Evolutionary conservation across 2,329 filamentous ascomycete genomes (phyloP).

Genomic region (Triangularia verruculosa): DNA sequence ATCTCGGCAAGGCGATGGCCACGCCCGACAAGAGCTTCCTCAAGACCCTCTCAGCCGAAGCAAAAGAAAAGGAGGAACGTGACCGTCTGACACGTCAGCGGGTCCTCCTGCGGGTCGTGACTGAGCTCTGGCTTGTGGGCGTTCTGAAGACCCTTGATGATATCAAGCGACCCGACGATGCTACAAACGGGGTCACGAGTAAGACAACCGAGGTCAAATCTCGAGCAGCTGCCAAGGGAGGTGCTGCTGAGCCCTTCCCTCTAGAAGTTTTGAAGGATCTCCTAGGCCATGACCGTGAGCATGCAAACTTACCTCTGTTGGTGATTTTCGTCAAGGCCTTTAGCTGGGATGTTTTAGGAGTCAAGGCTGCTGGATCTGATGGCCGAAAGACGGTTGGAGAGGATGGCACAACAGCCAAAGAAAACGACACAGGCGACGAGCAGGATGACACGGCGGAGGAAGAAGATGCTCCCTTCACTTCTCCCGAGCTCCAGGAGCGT

Average conservation of each 20-base stretch:
- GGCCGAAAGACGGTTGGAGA: constrained; percentile 82
- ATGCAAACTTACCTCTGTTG: constrained; percentile 83
- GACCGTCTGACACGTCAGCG: constrained; percentile 85
- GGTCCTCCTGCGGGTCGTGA: constrained; percentile 81
- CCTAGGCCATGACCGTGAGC: constrained; percentile 88
- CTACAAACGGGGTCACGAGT: constrained; percentile 57
- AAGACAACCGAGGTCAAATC: constrained; percentile 62
- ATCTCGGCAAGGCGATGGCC: constrained; percentile 84
- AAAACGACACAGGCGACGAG: constrained; percentile 41
- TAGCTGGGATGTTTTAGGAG: constrained; percentile 89
- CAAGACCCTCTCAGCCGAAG: constrained; percentile 74
- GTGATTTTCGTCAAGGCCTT: constrained; percentile 97
- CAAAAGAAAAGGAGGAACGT: constrained; percentile 92
- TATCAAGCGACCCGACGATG: constrained; percentile 59
- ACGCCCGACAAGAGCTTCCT: constrained; percentile 82
- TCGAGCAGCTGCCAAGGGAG: constrained; percentile 58
- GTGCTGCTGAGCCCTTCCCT: constrained; percentile 84
- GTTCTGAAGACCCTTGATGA: constrained; percentile 78
- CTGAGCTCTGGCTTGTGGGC: constrained; percentile 92
- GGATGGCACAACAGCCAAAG: constrained; percentile 62
- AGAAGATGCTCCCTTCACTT: constrained; percentile 70
- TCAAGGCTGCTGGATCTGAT: constrained; percentile 67
- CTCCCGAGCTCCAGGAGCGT: constrained; percentile 74
- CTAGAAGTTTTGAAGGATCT: constrained; percentile 97
- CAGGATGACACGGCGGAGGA: constrained; percentile 46